Conservation (phyloP, 805 yeast species). For the Lipomyces starkeyi region DNA sequence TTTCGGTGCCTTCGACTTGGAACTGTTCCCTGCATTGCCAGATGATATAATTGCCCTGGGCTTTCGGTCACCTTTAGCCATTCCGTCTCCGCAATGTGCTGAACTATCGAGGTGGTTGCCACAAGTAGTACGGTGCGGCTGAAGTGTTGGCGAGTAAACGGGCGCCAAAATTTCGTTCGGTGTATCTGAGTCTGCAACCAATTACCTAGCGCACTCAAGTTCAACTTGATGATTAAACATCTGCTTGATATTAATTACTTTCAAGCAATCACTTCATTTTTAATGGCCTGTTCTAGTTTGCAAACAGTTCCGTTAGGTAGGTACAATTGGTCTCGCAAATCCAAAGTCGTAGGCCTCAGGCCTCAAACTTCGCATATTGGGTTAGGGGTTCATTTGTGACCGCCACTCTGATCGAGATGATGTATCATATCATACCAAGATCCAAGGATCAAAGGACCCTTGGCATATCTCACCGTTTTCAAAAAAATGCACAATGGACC, state of each 20-base stretch:
- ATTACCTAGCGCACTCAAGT: not conserved
- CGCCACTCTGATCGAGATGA: no score
- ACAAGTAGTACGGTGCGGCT: not conserved
- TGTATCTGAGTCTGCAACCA: not conserved
- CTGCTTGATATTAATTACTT: not conserved
- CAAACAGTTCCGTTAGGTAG: not conserved
- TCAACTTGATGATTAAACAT: not conserved
- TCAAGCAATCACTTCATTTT: not conserved
- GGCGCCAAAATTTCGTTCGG: no score
- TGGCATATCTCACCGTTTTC: not conserved
- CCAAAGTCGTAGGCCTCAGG: no score
- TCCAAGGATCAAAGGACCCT: not conserved
- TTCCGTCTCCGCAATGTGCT: not conserved
- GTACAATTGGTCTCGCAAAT: no score
- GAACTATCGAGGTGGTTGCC: not conserved
- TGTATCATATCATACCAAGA: no score
- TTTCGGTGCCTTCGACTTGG: conserved; percentile 20
- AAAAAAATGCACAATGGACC: conserved; percentile 2
- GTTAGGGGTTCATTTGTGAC: not conserved
- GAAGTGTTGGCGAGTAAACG: no score
- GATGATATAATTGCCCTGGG: conserved; percentile 30
- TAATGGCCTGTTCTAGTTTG: not conserved
- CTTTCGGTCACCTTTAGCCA: conserved; percentile 33
- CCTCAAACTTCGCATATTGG: not conserved
- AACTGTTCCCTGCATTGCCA: conserved; percentile 34